Evolutionary conservation across 2,329 filamentous ascomycete species (phyloP), one percentile per base, ranked within the genome.

Genomic region (Calonectria montana): DNA sequence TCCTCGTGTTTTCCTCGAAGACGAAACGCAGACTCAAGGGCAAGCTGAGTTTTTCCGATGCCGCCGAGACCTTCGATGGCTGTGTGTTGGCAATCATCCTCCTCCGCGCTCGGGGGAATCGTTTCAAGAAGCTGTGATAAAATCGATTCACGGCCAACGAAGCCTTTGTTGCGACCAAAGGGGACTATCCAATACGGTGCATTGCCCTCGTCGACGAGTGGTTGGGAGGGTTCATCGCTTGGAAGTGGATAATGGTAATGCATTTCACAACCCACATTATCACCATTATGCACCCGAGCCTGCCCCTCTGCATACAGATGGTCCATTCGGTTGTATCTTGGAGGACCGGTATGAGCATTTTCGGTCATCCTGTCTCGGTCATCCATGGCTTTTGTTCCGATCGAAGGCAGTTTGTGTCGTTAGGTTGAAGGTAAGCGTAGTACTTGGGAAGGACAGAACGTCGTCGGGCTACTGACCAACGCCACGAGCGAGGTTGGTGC

Each of bases 41-140:
- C 83, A 13, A 85, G 78, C 65, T 85, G 82, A 1, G 83, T 84
- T 75, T 86, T 86, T 0, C 83, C 82, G 2, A 84, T 74, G 0
- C 83, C 83, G 1, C 82, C 82, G 1, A 84, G 79, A 3, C 82
- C 83, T 82, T 71, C 69, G 21, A 71, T 48, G 7, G 43, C 64
- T 3, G 45, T 63, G 39, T 61, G 50, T 27, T 71, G 64, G 64
- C 57, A 3, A 72, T 69, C 2, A 0, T 65, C n/a, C 0, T 29
- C 48, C 2, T 70, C 39, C 1, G 70, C 21, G 55, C n/a, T 0
- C 37, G 53, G 15, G 25, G 57, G 10, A 48, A 31, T 16, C 1
- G 0, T 15, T 18, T 29, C 0, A 79, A 55, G 7, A 76, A 75
- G 2, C 25, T 12, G 8, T 73, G 12, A 16, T 15, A 71, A n/a